Percentiles rank a stretch among this genome's conserved stretches.
Evolutionary conservation across 1,139 yeast genomes (phyloP).

Genomic region (Ogataea hybrid): DNA sequence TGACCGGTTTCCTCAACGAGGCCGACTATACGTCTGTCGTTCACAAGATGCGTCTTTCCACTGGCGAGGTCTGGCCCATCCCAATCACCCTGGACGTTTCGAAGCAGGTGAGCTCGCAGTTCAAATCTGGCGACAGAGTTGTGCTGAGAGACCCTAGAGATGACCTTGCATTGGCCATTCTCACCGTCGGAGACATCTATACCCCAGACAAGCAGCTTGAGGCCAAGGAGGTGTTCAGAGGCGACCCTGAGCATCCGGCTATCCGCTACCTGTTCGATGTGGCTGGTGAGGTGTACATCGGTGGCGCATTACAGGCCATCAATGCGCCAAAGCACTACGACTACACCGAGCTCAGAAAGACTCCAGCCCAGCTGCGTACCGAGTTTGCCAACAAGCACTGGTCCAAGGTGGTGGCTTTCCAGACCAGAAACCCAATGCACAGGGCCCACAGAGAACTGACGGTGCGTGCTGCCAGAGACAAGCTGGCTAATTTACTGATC

Average conservation of each 20-base stretch:
- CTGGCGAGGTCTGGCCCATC: conserved; percentile 87
- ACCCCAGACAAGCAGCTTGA: conserved; percentile 76
- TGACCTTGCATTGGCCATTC: conserved; percentile 74
- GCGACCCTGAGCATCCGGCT: conserved; percentile 98
- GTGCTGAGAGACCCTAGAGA: conserved; percentile 83
- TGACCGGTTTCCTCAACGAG: conserved; percentile 80
- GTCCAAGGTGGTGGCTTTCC: conserved; percentile 94
- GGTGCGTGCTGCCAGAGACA: conserved; percentile 86
- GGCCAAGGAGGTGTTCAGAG: conserved; percentile 87
- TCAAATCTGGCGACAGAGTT: conserved; percentile 59
- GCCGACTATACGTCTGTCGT: conserved; percentile 83
- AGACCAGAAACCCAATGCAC: conserved; percentile 98
- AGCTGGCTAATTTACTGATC: conserved; percentile 76
- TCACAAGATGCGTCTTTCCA: conserved; percentile 65
- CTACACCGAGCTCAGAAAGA: conserved; percentile 80
- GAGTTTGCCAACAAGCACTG: conserved; percentile 82
- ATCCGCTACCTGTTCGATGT: conserved; percentile 66
- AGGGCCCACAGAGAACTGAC: conserved; percentile 97
- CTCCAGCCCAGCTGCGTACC: conserved; percentile 85
- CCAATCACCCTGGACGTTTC: conserved; percentile 88
- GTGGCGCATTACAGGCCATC: conserved; percentile 85
- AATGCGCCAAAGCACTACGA: conserved; percentile 87
- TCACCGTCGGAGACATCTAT: conserved; percentile 77
- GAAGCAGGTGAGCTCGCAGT: conserved; percentile 46
- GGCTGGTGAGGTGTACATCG: conserved; percentile 83